Conservation (phyloP, 371 early-diverging fungal species). For the Mucor circinelloides region DNA sequence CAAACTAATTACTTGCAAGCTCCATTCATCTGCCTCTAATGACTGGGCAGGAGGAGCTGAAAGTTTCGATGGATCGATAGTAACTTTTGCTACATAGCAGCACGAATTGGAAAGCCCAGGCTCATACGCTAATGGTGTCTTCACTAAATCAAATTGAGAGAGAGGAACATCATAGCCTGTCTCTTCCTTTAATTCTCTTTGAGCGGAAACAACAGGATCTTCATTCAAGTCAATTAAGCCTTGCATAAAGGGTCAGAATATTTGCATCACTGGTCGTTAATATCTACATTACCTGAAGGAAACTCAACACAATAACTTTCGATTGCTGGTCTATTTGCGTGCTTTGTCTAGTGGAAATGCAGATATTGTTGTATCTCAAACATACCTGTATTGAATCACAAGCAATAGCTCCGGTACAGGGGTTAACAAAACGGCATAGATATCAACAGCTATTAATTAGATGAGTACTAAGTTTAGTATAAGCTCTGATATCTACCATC, state of each 20-base stretch:
- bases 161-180: conserved; percentile 48
- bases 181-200: conserved; percentile 65
- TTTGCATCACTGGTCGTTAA: neutral
- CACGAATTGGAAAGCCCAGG: conserved; percentile 64
- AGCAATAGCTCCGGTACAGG: conserved; percentile 51
- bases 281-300: conserved; percentile 52
- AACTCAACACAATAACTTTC: conserved; percentile 60
- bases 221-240: conserved; percentile 57
- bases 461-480: neutral
- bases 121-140: conserved; percentile 54
- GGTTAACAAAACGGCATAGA: conserved; percentile 45
- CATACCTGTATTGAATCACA: conserved; percentile 58
- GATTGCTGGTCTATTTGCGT: conserved; percentile 52
- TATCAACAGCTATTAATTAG: conserved; percentile 46
- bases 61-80: conserved; percentile 21
- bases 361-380: neutral
- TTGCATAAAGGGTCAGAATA: conserved; percentile 7
- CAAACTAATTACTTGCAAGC: conserved; percentile 46
- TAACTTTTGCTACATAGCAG: conserved; percentile 47
- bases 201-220: conserved; percentile 45
- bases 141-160: conserved; percentile 1
- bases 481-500: conserved; percentile 34
- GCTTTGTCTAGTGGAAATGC: neutral
- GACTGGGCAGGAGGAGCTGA: conserved; percentile 17
- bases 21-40: conserved; percentile 61